Percentiles rank a stretch among this genome's conserved stretches.
phyloP scores from a whole-genome alignment of 768 basidiomycete species.

The Calocybe indica region DNA sequence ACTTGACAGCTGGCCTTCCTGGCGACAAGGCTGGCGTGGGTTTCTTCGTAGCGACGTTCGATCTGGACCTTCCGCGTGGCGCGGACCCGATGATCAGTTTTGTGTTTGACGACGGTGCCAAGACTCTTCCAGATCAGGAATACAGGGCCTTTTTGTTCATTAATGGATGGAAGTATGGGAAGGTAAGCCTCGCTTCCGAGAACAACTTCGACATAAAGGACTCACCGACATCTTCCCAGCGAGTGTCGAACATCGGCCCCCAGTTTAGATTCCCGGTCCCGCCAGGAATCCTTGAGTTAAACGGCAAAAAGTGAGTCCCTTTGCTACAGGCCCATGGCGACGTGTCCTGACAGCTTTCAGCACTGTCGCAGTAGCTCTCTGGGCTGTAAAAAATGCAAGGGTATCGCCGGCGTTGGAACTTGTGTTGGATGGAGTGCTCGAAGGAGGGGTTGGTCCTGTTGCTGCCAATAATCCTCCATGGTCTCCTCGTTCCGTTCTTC shows the following conservation, averaged over 20 bases:
- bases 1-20: constrained; percentile 55
- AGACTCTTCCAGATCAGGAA: constrained; percentile 49
- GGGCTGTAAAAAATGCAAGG: constrained; percentile 50
- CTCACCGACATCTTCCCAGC: neutral
- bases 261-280: constrained; percentile 81
- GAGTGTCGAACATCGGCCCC: constrained; percentile 31
- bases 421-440: constrained; percentile 47
- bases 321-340: neutral
- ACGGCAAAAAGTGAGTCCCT: constrained; percentile 58
- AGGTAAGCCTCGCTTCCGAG: constrained; percentile 71
- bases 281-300: constrained; percentile 71
- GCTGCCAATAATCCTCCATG: constrained; percentile 53
- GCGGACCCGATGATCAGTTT: constrained; percentile 71
- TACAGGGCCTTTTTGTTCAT: constrained; percentile 73
- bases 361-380: constrained; percentile 60
- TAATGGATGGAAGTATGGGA: constrained; percentile 90
- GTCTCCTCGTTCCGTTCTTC: constrained; percentile 21
- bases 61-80: constrained; percentile 48
- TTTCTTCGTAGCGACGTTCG: constrained; percentile 75
- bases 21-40: constrained; percentile 60
- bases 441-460: constrained; percentile 59
- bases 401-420: constrained; percentile 50
- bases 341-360: constrained; percentile 16
- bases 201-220: constrained; percentile 12
- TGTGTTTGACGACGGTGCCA: constrained; percentile 32